A percentile compares a stretch with the other conserved stretches of the same genome.
Evolutionary conservation across 306 rosid species (phyloP).

Genomic region (Cicer bijugum): DNA sequence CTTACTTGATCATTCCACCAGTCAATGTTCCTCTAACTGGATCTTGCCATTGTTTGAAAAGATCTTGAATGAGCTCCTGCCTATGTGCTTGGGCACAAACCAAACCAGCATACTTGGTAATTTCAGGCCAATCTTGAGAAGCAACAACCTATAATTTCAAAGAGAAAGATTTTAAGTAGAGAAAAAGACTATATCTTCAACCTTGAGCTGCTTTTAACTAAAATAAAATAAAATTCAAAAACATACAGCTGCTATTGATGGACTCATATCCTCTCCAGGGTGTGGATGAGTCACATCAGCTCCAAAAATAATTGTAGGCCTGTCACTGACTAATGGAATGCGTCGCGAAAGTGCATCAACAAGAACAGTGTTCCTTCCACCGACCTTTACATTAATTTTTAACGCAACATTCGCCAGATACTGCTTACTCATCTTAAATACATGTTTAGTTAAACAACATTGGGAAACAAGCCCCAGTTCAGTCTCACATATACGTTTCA

Average conservation of each 20-base stretch:
- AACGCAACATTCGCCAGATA: slow-evolving; percentile 90
- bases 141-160: slow-evolving; percentile 79
- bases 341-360: slow-evolving; percentile 88
- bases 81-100: slow-evolving; percentile 98
- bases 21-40: slow-evolving; percentile 79
- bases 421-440: slow-evolving; percentile 83
- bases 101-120: slow-evolving; percentile 93
- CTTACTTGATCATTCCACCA: slow-evolving; percentile 96
- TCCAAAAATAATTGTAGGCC: slow-evolving; percentile 95
- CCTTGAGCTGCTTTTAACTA: not conserved
- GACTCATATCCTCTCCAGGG: slow-evolving; percentile 98
- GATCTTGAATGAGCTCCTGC: slow-evolving; percentile 94
- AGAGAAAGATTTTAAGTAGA: not conserved
- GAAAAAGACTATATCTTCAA: not conserved
- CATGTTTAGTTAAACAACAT: slow-evolving; percentile 90
- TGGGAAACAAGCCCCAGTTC: slow-evolving; percentile 96
- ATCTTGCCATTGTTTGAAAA: slow-evolving; percentile 93
- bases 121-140: slow-evolving; percentile 99
- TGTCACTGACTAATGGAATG: slow-evolving; percentile 88
- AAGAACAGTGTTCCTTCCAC: slow-evolving; percentile 96
- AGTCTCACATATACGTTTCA: slow-evolving; percentile 92
- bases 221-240: not conserved
- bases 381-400: slow-evolving; percentile 94
- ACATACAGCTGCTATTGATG: slow-evolving; percentile 96
- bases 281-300: slow-evolving; percentile 99